Base-by-base conservation (phyloP, 306 rosid genomes). In the Neltuma alba region DNA sequence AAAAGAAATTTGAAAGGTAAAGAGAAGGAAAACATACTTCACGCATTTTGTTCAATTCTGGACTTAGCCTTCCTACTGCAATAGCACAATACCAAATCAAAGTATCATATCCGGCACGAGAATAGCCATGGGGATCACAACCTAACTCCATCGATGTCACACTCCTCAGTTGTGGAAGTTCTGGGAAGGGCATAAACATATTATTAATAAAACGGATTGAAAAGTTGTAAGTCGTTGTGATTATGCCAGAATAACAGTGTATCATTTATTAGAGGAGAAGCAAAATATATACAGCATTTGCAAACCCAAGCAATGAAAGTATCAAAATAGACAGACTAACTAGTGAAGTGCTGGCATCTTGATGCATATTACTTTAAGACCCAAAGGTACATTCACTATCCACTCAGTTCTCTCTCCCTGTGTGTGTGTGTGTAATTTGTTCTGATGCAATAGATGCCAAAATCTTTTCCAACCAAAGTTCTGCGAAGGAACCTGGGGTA, bases 71-170 rank as follows among this genome's bases (percentile, higher is more conserved):
- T 86, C 99, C 99, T 44, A 92, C 95, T 75, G 92, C 74, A 74
- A 92, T 74, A 69, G 94, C 98, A 83, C 99, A 95, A 85, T 95
- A 95, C 99, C 99, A 95, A 64, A 91, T 89, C 18, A 69, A 28
- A 6, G 92, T 85, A 78, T 89, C 92, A 18, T 75, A 87, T 86
- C 98, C 98, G 75, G 98, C 97, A 83, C 95, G 96, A 62, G 98
- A 95, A 84, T 88, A 92, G 69, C 98, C 98, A 25, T 15, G 90
- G 45, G 98, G 88, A 85, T 95, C 97, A 76, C 99, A 95, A 57
- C 99, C 97, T 84, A 92, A 85, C 88, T 88, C 92, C 97, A 91
- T 86, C 47, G 99, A 95, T 52, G 94, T 90, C 63, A 48, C 76
- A 74, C 97, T 89, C 85, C 95, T 91, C 77, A 92, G 86, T 80